A percentile compares a stretch with the other conserved stretches of the same genome.
Evolutionary conservation across 2,329 filamentous ascomycete genomes (phyloP).

Genomic region (Penicillium sp.): DNA sequence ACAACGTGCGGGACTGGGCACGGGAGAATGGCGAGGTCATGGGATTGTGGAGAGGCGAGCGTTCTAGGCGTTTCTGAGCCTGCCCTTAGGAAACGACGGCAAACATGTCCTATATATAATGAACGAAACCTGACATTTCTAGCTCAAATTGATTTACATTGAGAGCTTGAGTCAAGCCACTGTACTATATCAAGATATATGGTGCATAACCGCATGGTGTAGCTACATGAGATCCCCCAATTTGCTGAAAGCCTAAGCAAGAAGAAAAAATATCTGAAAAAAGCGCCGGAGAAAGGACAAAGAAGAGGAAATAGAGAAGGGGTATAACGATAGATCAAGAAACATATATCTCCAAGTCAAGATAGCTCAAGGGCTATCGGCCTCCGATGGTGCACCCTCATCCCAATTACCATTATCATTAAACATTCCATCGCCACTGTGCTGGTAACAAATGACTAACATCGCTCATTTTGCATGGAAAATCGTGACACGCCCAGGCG

Average conservation of each 20-base stretch:
- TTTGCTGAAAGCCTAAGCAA: constrained; percentile 13
- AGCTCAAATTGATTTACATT: too few relatives aligned
- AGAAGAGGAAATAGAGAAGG: constrained; percentile 12
- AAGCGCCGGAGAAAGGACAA: constrained; percentile 9
- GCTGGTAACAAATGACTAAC: constrained; percentile 24
- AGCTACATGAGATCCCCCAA: too few relatives aligned
- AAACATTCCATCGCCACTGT: constrained; percentile 26
- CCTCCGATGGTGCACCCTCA: constrained; percentile 13
- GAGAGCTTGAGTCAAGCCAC: too few relatives aligned
- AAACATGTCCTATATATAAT: too few relatives aligned
- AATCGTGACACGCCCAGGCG: constrained; percentile 27
- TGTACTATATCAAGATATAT: constrained; percentile 6
- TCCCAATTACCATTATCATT: constrained; percentile 39
- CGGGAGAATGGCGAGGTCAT: constrained; percentile 61
- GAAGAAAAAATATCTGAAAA: constrained; percentile 14
- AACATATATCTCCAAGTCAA: constrained; percentile 15
- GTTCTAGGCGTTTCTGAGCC: constrained; percentile 47
- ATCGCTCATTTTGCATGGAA: constrained; percentile 32
- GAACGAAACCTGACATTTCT: too few relatives aligned
- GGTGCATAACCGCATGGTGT: not conserved
- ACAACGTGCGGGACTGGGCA: constrained; percentile 58
- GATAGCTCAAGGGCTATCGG: constrained; percentile 6
- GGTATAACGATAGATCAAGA: constrained; percentile 19
- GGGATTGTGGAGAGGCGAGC: constrained; percentile 61
- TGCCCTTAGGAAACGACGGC: too few relatives aligned